A percentile compares a stretch with the other conserved stretches of the same genome.
Evolutionary conservation across 2,329 filamentous ascomycete species (phyloP).

Genomic region (Salinomyces thailandicus): DNA sequence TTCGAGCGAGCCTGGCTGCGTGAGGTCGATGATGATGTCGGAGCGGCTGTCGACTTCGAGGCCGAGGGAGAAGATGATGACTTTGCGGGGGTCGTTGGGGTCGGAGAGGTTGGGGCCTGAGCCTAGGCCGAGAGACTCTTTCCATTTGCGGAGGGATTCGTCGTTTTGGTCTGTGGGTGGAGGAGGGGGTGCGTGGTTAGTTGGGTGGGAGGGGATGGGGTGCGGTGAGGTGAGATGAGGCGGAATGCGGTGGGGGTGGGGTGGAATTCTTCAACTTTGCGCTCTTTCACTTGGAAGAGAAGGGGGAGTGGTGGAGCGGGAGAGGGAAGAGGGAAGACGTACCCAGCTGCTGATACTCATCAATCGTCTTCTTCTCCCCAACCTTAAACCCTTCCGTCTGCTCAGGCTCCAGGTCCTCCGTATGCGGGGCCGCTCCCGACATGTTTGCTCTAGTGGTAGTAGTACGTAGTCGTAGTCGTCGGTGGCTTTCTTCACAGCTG

Average conservation of each 20-base stretch:
- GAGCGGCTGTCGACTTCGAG: slow-evolving; percentile 71
- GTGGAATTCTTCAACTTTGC: too few species aligned
- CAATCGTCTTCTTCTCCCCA: slow-evolving; percentile 94
- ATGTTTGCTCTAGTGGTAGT: too few species aligned
- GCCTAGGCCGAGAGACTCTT: slow-evolving; percentile 83
- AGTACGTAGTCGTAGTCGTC: too few species aligned
- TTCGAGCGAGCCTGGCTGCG: slow-evolving; percentile 58
- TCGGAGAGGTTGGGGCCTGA: slow-evolving; percentile 43
- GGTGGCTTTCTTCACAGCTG: too few species aligned
- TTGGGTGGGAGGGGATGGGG: background rate
- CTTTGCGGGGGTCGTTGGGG: slow-evolving; percentile 69
- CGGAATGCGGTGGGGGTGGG: background rate
- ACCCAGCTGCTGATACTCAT: slow-evolving; percentile 83
- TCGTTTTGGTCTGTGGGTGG: slow-evolving; percentile 53
- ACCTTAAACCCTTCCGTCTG: slow-evolving; percentile 91
- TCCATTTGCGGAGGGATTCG: slow-evolving; percentile 94
- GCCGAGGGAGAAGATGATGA: slow-evolving; percentile 84
- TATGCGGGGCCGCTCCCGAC: slow-evolving; percentile 29
- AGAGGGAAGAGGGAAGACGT: slow-evolving; percentile 7
- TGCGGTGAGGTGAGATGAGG: background rate
- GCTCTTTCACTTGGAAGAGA: too few species aligned
- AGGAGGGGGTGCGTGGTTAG: background rate
- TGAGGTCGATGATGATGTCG: slow-evolving; percentile 84
- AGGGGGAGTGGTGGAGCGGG: background rate
- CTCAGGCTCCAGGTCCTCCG: slow-evolving; percentile 77